phyloP scores from a whole-genome alignment of 2,329 filamentous ascomycete species.

The Rhexocercosporidium sp. region DNA sequence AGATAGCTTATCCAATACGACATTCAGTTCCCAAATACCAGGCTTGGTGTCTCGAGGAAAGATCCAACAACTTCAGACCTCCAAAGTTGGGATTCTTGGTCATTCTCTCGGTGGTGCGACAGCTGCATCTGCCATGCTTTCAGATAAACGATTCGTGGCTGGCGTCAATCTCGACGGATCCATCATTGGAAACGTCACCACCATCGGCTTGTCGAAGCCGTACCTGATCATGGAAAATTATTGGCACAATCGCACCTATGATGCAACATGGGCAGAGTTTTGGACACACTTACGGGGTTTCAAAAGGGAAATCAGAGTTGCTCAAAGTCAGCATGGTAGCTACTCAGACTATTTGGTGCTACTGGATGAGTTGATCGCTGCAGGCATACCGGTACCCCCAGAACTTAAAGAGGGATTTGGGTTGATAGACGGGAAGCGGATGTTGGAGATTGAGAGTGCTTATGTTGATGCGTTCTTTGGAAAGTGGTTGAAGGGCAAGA shows the following conservation, averaged over 20 bases:
- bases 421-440: slow-evolving; percentile 32
- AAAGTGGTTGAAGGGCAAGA: slow-evolving; percentile 27
- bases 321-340: slow-evolving; percentile 23
- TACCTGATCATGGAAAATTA: slow-evolving; percentile 42
- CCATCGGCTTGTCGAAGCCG: slow-evolving; percentile 36
- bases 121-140: slow-evolving; percentile 40
- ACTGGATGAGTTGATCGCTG: slow-evolving; percentile 21
- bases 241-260: slow-evolving; percentile 34
- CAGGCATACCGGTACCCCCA: slow-evolving; percentile 4
- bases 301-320: slow-evolving; percentile 31
- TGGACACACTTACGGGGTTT: slow-evolving; percentile 30
- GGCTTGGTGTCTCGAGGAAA: slow-evolving; percentile 4
- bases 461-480: slow-evolving; percentile 35
- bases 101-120: slow-evolving; percentile 41
- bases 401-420: slow-evolving; percentile 23
- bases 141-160: slow-evolving; percentile 40
- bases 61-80: background rate
- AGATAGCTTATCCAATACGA: slow-evolving; percentile 19
- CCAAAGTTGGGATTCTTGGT: slow-evolving; percentile 26
- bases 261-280: slow-evolving; percentile 27
- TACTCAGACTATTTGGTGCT: slow-evolving; percentile 32
- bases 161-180: slow-evolving; percentile 47
- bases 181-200: slow-evolving; percentile 37
- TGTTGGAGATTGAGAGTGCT: slow-evolving; percentile 30
- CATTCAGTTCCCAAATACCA: slow-evolving; percentile 16